A percentile compares a stretch with the other conserved stretches of the same genome.
Conservation (phyloP, 2,329 filamentous ascomycete genomes). For the Aureobasidium uvarum region DNA sequence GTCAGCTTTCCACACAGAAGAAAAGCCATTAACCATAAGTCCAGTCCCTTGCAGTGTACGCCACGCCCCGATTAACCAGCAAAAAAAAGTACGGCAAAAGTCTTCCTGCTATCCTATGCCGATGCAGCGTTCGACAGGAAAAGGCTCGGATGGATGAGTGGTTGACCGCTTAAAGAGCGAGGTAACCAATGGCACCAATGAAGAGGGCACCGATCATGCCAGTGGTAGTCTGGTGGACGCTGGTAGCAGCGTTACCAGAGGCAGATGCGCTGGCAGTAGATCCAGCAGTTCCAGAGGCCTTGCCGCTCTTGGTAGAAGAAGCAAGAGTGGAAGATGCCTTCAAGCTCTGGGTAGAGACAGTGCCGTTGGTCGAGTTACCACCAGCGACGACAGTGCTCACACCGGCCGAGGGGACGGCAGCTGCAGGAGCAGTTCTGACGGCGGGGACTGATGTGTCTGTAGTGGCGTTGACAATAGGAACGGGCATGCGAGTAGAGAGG, state of each 20-base stretch:
- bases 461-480: conserved; percentile 16
- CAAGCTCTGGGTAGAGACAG: conserved; percentile 9
- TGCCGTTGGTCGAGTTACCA: conserved; percentile 25
- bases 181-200: conserved; percentile 22
- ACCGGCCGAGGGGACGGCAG: conserved; percentile 7
- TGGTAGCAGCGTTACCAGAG: conserved; percentile 16
- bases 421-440: conserved; percentile 3
- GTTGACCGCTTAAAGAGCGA: conserved; percentile 17
- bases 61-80: conserved; percentile 1
- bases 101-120: background rate
- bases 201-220: conserved; percentile 21
- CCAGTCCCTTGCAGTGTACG: background rate
- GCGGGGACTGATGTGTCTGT: background rate
- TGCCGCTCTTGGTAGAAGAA: conserved; percentile 2
- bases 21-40: conserved; percentile 16
- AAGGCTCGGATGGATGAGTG: background rate
- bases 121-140: background rate
- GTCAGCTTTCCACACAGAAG: background rate
- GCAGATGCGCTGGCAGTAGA: conserved; percentile 9
- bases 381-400: conserved; percentile 14
- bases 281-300: conserved; percentile 5
- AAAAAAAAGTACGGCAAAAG: background rate
- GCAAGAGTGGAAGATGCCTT: conserved; percentile 9
- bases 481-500: conserved; percentile 17
- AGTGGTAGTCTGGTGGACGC: conserved; percentile 4